These are phyloP conservation scores for Aspergillus novoparasiticus DNA, from an alignment of 2,329 filamentous ascomycete genomes.

Conservation along the genomic window DNA sequence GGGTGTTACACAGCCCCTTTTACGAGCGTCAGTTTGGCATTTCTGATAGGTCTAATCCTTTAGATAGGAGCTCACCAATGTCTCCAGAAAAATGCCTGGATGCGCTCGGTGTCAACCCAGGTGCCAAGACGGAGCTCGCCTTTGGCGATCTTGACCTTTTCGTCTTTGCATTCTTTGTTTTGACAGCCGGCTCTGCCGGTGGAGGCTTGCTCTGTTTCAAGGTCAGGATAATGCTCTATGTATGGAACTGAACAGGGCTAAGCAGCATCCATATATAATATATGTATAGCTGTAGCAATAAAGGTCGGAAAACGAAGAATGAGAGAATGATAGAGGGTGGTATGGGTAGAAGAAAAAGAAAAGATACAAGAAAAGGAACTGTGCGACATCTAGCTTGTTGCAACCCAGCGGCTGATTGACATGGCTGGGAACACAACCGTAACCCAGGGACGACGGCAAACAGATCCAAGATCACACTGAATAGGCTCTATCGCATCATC, in stretches of 20 bases:
- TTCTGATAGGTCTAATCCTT: not conserved
- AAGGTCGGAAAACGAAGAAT: not conserved
- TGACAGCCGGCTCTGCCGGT: slow-evolving; percentile 75
- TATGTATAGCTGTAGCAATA: not conserved
- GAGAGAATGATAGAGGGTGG: not conserved
- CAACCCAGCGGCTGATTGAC: not conserved
- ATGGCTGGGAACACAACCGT: not conserved
- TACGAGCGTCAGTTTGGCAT: not conserved
- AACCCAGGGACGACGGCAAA: not conserved
- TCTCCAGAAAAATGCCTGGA: slow-evolving; percentile 73
- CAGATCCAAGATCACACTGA: not conserved
- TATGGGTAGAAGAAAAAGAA: not conserved
- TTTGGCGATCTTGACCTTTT: slow-evolving; percentile 71
- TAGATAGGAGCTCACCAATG: slow-evolving; percentile 73
- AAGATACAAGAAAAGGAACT: not conserved
- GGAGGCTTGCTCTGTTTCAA: slow-evolving; percentile 64
- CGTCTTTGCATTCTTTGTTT: slow-evolving; percentile 72
- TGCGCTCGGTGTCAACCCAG: slow-evolving; percentile 65
- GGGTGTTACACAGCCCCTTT: slow-evolving; percentile 82
- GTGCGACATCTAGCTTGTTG: not conserved
- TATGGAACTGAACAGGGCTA: not conserved
- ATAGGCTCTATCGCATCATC: not conserved
- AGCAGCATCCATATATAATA: not conserved
- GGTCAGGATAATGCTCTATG: not conserved
- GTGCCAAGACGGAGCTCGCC: slow-evolving; percentile 76